Evolutionary conservation across 139 green algal species (phyloP).

Genomic region (Choricystis sp.): DNA sequence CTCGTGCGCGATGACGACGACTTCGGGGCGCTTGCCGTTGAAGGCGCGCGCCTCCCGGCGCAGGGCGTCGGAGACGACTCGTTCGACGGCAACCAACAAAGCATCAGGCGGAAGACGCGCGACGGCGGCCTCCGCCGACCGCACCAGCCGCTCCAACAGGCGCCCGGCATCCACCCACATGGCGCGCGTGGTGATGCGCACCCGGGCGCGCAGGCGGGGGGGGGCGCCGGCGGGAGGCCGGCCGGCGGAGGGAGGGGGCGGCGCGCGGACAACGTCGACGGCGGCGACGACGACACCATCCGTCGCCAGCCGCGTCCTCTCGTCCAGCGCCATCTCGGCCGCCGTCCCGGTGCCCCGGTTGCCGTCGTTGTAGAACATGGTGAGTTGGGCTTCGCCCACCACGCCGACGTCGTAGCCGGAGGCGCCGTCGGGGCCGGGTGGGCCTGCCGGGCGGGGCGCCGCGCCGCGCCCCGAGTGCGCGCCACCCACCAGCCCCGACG

Average conservation of each 20-base stretch:
- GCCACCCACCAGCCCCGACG: not conserved
- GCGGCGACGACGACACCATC: constrained; percentile 82
- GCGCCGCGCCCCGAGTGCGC: too few relatives aligned
- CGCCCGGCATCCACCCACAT: constrained; percentile 77
- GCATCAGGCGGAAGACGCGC: constrained; percentile 27
- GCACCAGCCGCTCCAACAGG: constrained; percentile 53
- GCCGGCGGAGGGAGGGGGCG: not conserved
- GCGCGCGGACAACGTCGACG: constrained; percentile 47
- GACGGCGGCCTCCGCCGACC: constrained; percentile 15
- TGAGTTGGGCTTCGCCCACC: constrained; percentile 47
- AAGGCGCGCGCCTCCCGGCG: constrained; percentile 38
- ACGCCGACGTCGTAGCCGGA: constrained; percentile 2
- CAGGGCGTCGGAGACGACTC: constrained; percentile 39
- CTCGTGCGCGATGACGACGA: constrained; percentile 63
- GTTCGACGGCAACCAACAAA: constrained; percentile 55
- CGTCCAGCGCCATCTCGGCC: constrained; percentile 72
- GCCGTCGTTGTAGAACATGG: constrained; percentile 89
- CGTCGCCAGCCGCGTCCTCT: constrained; percentile 61
- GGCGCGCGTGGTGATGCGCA: constrained; percentile 69
- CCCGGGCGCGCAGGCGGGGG: constrained; percentile 13
- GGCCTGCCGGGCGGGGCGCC: too few relatives aligned
- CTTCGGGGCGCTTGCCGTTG: constrained; percentile 72
- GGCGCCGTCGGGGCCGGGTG: too few relatives aligned
- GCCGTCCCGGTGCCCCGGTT: constrained; percentile 52
- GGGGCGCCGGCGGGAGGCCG: not conserved